A percentile compares a stretch with the other conserved stretches of the same genome.
phyloP scores from a whole-genome alignment of 345 rosid species.

The Linum trigynum region DNA sequence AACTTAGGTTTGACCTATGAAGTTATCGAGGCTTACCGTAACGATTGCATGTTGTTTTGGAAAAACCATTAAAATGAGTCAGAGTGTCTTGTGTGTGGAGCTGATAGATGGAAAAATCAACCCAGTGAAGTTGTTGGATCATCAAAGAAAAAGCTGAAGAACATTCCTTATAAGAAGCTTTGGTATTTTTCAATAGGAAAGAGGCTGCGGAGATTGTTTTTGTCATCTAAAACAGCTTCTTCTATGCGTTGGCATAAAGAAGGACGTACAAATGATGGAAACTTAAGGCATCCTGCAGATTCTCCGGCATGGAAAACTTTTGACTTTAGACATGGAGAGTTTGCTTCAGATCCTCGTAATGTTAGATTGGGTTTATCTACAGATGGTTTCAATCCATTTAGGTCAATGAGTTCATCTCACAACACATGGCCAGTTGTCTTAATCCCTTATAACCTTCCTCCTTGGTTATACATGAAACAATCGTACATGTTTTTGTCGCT shows the following conservation, averaged over 20 bases:
- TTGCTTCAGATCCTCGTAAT: conserved; percentile 4
- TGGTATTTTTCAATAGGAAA: conserved; percentile 10
- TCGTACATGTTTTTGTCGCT: background rate
- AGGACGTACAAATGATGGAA: background rate
- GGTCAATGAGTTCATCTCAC: no score
- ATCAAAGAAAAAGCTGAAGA: background rate
- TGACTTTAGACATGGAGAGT: background rate
- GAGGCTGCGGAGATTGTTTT: background rate
- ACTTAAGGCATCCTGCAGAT: conserved; percentile 1
- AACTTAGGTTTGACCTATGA: background rate
- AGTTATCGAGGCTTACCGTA: background rate
- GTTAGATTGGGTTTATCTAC: background rate
- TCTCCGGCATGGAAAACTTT: conserved; percentile 1
- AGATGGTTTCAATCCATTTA: conserved; percentile 9
- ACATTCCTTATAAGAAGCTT: conserved; percentile 1
- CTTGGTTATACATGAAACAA: conserved; percentile 9
- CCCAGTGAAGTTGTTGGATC: no score
- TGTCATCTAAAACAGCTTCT: background rate
- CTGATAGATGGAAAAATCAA: background rate
- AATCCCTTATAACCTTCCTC: conserved; percentile 9
- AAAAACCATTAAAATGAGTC: background rate
- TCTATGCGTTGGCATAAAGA: conserved; percentile 14
- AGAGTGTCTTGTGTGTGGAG: background rate
- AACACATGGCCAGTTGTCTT: background rate
- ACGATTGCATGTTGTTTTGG: conserved; percentile 11